These are phyloP conservation scores for Penicillium paradoxum DNA, from an alignment of 495 filamentous ascomycete genomes.

Conservation along the genomic window DNA sequence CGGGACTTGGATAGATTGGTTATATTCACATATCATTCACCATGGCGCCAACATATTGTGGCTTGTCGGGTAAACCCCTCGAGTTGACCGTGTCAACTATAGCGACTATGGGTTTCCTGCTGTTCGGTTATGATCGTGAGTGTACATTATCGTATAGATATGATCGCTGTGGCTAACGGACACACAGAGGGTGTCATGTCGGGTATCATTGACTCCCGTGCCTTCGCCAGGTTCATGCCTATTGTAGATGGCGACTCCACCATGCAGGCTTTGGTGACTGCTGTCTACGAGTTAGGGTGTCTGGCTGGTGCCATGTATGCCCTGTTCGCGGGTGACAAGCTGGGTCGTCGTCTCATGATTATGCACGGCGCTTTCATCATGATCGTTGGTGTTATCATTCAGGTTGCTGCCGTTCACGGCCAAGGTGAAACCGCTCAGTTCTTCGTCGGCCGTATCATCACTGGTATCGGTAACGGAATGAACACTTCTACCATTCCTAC, in stretches of 20 bases:
- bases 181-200: conserved; percentile 64
- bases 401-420: conserved; percentile 52
- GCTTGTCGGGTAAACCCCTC: conserved; percentile 60
- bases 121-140: conserved; percentile 61
- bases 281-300: conserved; percentile 79
- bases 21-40: conserved; percentile 7
- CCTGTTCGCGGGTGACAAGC: conserved; percentile 59
- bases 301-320: conserved; percentile 69
- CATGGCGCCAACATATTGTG: conserved; percentile 49
- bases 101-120: conserved; percentile 67
- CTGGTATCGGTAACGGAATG: conserved; percentile 73
- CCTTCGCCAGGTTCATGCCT: conserved; percentile 67
- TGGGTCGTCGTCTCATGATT: conserved; percentile 63
- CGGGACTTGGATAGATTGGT: conserved; percentile 1
- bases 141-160: background rate
- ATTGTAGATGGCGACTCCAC: conserved; percentile 60
- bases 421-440: conserved; percentile 58
- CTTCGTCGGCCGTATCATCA: conserved; percentile 68
- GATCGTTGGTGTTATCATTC: conserved; percentile 74
- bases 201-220: conserved; percentile 69
- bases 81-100: conserved; percentile 60
- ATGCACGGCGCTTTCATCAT: conserved; percentile 64
- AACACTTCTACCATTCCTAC: conserved; percentile 76
- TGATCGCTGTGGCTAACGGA: conserved; percentile 4
- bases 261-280: conserved; percentile 77